Evolutionary conservation across 176 grass and related monocot species (phyloP), one percentile per base, ranked within the genome.

Genomic region (Oryza brachyantha): DNA sequence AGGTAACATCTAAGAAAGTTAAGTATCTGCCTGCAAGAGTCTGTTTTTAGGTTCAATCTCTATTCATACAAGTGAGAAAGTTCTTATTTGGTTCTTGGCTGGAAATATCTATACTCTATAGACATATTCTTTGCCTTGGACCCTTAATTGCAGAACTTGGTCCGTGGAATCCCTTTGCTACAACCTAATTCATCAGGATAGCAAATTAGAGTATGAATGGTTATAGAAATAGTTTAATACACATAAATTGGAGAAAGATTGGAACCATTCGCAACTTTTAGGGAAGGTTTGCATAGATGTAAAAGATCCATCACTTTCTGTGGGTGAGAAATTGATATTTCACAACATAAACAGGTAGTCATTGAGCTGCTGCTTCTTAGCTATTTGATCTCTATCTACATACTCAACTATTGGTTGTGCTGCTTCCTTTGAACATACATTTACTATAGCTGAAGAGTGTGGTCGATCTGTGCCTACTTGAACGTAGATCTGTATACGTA

Each of bases 41-140:
- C 25, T 42, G 75, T 66, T 85, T 58, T 85, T 60, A 85, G 37
- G 83, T 85, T 85, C 29, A 85, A 40, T 43, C 83, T 85, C 83
- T 68, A 79, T 78, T 79, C 58, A 32, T 79, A 79, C 58, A 85
- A 35, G 11, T 58, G 59, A 39, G 66, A 78, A 28, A 7, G 13
- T 32, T 32, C 31, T 32, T 4, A 32, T n/a, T n/a, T n/a, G n/a
- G n/a, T n/a, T n/a, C n/a, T n/a, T n/a, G n/a, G n/a, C n/a, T n/a
- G n/a, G n/a, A n/a, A n/a, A n/a, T n/a, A n/a, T n/a, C n/a, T n/a
- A n/a, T n/a, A n/a, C n/a, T n/a, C n/a, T n/a, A n/a, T n/a, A n/a
- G n/a, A n/a, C n/a, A n/a, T n/a, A n/a, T 32, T 7, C 42, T 29
- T 35, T 37, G 21, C 42, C 31, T 45, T 84, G 37, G 64, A 28